Base-by-base conservation (phyloP, 2,329 filamentous ascomycete species). In the Claviceps arundinis region DNA sequence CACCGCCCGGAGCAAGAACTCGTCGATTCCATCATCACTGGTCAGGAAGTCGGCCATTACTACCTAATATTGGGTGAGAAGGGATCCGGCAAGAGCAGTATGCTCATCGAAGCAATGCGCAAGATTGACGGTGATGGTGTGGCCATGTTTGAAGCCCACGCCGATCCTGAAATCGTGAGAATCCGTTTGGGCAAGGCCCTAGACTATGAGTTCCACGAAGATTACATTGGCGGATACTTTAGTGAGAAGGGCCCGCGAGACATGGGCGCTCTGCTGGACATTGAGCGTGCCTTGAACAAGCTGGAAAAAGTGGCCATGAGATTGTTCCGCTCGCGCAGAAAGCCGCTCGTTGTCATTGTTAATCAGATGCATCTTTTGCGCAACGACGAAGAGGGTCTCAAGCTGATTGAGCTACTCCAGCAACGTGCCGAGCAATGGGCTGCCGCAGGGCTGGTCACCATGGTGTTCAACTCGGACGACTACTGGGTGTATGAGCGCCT, bases 401-500 rank as follows among this genome's bases (percentile, higher is more conserved):
- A 97, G 64, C 73, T 98, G 14, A 81, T 98, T 43, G 93, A 98
- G 67, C 80, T 98, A 48, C 82, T 98, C 34, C 93, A 98, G 63
- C 93, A 98, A 65, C 82, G 90, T 37, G 91, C 93, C 1, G 93
- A 98, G 68, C 87, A 93, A 66, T 98, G 93, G 93, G 91, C 93
- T 1, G 93, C 91, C 1, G 82, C 87, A 19, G 91, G 89, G 57
- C 77, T 98, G 8, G 87, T 94, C 34, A 97, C 93, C 1, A 80
- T 89, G 74, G 83, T 98, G 37, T 89, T 98, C 71, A 97, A 96
- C 69, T 90, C 84, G 51, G 93, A 98, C 67, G 93, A 97, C 65
- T 98, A 95, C 69, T 98, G 93, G 93, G 87, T 98, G 0, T 97
- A 96, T 62, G 93, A 98, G 67, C 80, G 90, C 14, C 72, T 98